Percentiles rank a stretch among this genome's conserved stretches.
Conservation (phyloP, 2,329 filamentous ascomycete species). For the Paraphaeosphaeria sporulosa region DNA sequence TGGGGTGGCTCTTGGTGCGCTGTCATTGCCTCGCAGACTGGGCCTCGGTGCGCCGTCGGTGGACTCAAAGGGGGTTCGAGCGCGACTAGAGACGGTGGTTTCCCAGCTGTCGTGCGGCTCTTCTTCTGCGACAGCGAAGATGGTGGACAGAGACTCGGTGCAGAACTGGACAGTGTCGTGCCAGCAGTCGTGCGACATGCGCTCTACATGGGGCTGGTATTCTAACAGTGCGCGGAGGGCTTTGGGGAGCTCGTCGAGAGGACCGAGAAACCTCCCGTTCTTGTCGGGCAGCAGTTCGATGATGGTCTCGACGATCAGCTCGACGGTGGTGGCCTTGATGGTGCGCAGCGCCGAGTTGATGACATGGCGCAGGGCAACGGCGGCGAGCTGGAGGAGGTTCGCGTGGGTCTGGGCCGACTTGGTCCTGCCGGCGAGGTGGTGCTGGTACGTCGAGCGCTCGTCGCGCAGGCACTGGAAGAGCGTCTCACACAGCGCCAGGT, state of each 20-base stretch:
- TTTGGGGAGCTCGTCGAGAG: constrained; percentile 82
- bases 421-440: constrained; percentile 54
- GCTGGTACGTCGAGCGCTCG: constrained; percentile 68
- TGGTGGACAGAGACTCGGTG: constrained; percentile 62
- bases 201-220: constrained; percentile 79
- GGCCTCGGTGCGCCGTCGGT: constrained; percentile 34
- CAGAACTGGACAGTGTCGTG: constrained; percentile 74
- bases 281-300: constrained; percentile 72
- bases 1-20: constrained; percentile 32
- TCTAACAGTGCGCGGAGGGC: constrained; percentile 74
- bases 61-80: constrained; percentile 42
- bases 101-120: constrained; percentile 38
- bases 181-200: constrained; percentile 75
- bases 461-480: constrained; percentile 73
- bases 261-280: constrained; percentile 70
- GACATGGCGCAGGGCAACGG: constrained; percentile 73
- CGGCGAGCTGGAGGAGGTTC: constrained; percentile 71
- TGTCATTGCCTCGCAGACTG: constrained; percentile 36
- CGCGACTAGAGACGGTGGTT: constrained; percentile 38
- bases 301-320: constrained; percentile 81
- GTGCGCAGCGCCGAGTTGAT: constrained; percentile 73
- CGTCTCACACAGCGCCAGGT: constrained; percentile 80
- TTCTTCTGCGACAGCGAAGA: constrained; percentile 34
- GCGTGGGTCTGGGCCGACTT: constrained; percentile 36
- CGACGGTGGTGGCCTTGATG: constrained; percentile 79